These are phyloP conservation scores for Colletotrichum karsti DNA, from an alignment of 2,329 filamentous ascomycete species.

Conservation along the genomic window DNA sequence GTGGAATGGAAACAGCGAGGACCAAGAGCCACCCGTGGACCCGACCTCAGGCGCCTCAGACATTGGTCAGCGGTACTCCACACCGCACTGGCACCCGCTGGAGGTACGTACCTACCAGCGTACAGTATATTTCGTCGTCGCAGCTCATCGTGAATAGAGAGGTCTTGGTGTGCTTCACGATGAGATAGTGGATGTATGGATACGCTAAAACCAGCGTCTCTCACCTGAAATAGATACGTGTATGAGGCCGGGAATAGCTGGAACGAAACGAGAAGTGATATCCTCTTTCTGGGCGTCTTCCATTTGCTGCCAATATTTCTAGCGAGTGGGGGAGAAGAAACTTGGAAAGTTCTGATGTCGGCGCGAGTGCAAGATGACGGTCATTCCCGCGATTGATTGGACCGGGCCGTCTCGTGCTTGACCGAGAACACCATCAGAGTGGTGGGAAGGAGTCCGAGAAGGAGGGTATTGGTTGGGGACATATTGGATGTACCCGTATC, in stretches of 20 bases:
- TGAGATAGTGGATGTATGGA: not conserved
- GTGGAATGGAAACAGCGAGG: not conserved
- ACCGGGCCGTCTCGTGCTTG: not conserved
- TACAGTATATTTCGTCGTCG: not conserved
- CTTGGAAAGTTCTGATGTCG: not conserved
- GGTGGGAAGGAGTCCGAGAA: not conserved
- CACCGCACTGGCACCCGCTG: not conserved
- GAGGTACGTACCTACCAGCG: not conserved
- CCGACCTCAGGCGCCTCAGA: too few relatives aligned
- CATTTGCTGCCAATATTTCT: not conserved
- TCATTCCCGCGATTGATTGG: slow-evolving; percentile 10
- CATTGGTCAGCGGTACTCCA: not conserved
- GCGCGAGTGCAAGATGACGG: not conserved
- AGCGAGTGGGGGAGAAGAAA: not conserved
- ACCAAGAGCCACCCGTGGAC: not conserved
- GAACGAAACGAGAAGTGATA: not conserved
- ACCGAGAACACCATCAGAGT: not conserved
- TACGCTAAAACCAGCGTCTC: not conserved
- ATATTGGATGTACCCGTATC: too few relatives aligned
- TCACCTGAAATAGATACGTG: slow-evolving; percentile 1
- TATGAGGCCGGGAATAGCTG: not conserved
- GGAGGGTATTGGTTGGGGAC: too few relatives aligned
- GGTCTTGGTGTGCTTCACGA: not conserved
- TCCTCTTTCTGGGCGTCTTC: not conserved
- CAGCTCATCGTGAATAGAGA: not conserved